Percentiles rank a stretch among this genome's conserved stretches.
Evolutionary conservation across 257 asterid genomes (phyloP).

Genomic region (Penstemon eatonii): DNA sequence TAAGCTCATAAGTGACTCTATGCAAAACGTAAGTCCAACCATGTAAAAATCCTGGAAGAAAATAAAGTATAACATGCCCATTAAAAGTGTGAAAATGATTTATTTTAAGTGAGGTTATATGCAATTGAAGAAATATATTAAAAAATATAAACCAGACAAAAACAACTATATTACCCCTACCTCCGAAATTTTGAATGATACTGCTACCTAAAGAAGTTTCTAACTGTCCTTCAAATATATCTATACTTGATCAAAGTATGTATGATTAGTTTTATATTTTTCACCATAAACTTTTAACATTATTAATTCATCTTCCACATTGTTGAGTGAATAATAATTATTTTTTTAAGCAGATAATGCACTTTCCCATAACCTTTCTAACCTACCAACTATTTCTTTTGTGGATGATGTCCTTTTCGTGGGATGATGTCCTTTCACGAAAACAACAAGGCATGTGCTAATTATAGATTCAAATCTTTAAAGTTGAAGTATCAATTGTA

Average conservation of each 20-base stretch:
- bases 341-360: too few relatives aligned
- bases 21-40: conserved; percentile 88
- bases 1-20: conserved; percentile 80
- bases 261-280: neutral
- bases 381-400: too few relatives aligned
- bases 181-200: neutral
- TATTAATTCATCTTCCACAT: too few relatives aligned
- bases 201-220: neutral
- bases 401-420: too few relatives aligned
- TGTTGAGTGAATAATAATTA: too few relatives aligned
- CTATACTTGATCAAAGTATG: neutral
- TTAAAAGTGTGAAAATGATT: conserved; percentile 4
- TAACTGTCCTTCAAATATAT: neutral
- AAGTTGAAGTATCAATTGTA: too few relatives aligned
- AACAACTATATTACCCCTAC: neutral
- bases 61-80: conserved; percentile 4
- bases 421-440: too few relatives aligned
- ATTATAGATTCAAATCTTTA: too few relatives aligned
- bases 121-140: neutral
- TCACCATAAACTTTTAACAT: neutral
- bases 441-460: too few relatives aligned
- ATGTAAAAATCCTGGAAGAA: conserved; percentile 77
- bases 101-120: conserved; percentile 1
- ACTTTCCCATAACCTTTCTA: too few relatives aligned
- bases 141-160: neutral